These are phyloP conservation scores for Myxozyma geophila DNA, from an alignment of 805 yeast species.

Conservation along the genomic window DNA sequence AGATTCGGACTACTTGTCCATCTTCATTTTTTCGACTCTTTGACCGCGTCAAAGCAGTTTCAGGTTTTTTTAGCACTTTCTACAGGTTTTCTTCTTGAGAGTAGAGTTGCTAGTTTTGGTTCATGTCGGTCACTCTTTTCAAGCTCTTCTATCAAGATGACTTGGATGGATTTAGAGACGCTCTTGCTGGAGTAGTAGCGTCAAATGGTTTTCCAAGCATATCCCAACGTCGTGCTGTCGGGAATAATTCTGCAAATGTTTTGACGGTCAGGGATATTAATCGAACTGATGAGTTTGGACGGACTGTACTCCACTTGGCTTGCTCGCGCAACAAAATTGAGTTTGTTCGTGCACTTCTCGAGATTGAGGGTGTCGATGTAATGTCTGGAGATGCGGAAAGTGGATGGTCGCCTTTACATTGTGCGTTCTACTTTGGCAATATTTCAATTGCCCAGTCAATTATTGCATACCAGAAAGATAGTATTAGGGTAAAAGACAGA, in stretches of 20 bases:
- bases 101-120: background rate
- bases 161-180: slow-evolving; percentile 20
- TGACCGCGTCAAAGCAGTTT: background rate
- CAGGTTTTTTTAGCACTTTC: no score
- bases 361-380: slow-evolving; percentile 54
- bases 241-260: background rate
- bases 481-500: slow-evolving; percentile 66
- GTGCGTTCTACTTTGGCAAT: slow-evolving; percentile 63
- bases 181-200: slow-evolving; percentile 13
- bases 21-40: background rate
- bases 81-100: background rate
- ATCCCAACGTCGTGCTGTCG: slow-evolving; percentile 4
- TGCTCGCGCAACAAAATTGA: slow-evolving; percentile 57
- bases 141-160: slow-evolving; percentile 33
- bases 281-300: slow-evolving; percentile 33
- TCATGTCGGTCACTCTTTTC: slow-evolving; percentile 28
- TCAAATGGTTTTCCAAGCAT: background rate
- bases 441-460: slow-evolving; percentile 58
- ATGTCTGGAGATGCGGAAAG: slow-evolving; percentile 67
- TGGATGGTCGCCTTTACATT: slow-evolving; percentile 82
- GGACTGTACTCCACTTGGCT: slow-evolving; percentile 61
- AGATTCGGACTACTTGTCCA: slow-evolving; percentile 5
- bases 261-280: slow-evolving; percentile 28
- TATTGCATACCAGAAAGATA: slow-evolving; percentile 44
- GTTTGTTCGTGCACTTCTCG: slow-evolving; percentile 53